A percentile compares a stretch with the other conserved stretches of the same genome.
phyloP scores from a whole-genome alignment of 768 basidiomycete species.

The Amanita pseudoporphyria region DNA sequence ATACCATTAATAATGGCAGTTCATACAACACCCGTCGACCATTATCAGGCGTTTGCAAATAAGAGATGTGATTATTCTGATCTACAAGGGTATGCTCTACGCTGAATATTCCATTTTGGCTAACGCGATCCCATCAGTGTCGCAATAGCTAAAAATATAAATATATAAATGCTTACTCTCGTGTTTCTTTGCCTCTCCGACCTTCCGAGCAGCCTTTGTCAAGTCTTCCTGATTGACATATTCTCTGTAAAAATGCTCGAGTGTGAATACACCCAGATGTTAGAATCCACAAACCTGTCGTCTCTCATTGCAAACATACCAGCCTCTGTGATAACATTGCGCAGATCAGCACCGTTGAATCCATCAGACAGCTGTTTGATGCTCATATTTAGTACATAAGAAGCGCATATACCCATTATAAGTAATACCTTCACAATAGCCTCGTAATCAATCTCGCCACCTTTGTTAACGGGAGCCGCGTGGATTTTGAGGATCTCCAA shows the following conservation, averaged over 20 bases:
- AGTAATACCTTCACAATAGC: slow-evolving; percentile 82
- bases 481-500: slow-evolving; percentile 98
- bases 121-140: slow-evolving; percentile 15
- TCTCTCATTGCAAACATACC: slow-evolving; percentile 99
- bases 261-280: neutral
- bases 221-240: slow-evolving; percentile 92
- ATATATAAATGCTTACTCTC: slow-evolving; percentile 59
- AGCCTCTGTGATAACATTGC: slow-evolving; percentile 91
- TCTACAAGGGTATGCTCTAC: slow-evolving; percentile 19
- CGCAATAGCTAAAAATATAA: neutral
- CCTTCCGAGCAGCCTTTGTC: slow-evolving; percentile 92
- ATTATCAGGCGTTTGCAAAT: no score
- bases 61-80: no score
- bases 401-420: neutral
- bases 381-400: neutral
- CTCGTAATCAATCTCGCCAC: slow-evolving; percentile 94
- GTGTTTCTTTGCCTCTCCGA: slow-evolving; percentile 95
- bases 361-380: slow-evolving; percentile 62
- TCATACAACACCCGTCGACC: no score
- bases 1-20: slow-evolving; percentile 12
- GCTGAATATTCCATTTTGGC: slow-evolving; percentile 48
- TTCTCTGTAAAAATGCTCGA: slow-evolving; percentile 39
- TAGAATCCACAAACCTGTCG: slow-evolving; percentile 51
- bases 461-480: slow-evolving; percentile 87
- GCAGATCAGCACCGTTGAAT: slow-evolving; percentile 95